A percentile compares a stretch with the other conserved stretches of the same genome.
Conservation (phyloP, 371 early-diverging fungal genomes). For the Basidiobolus meristosporus region DNA sequence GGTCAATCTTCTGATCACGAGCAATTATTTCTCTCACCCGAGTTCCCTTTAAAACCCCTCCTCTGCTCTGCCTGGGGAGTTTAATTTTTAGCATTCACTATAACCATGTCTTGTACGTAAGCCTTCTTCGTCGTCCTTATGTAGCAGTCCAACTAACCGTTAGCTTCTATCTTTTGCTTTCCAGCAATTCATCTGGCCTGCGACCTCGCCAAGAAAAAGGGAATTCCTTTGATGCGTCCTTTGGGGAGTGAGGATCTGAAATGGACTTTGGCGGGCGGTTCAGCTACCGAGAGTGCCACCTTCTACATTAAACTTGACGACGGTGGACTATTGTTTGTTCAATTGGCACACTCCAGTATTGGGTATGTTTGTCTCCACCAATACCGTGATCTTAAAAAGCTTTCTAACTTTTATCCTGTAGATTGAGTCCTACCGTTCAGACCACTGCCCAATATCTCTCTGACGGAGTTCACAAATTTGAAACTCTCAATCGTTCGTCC, state of each 20-base stretch:
- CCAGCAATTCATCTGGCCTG: too few species aligned
- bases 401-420: background rate
- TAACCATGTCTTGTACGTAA: too few species aligned
- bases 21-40: too few species aligned
- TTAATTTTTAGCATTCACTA: too few species aligned
- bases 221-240: too few species aligned
- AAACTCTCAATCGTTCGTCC: constrained; percentile 39
- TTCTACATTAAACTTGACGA: constrained; percentile 58
- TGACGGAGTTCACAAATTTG: constrained; percentile 40
- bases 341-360: constrained; percentile 71
- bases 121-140: too few species aligned
- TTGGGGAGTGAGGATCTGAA: constrained; percentile 58
- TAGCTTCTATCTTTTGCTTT: too few species aligned
- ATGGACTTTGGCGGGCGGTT: constrained; percentile 48
- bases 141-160: too few species aligned
- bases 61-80: too few species aligned
- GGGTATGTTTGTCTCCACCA: constrained; percentile 18
- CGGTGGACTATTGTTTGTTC: constrained; percentile 59
- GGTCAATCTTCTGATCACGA: too few species aligned
- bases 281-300: constrained; percentile 77
- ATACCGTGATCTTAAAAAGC: background rate
- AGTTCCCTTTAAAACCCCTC: too few species aligned
- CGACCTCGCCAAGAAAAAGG: too few species aligned
- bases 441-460: constrained; percentile 57
- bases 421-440: constrained; percentile 37